These are phyloP conservation scores for Polygonum maritimum DNA, from an alignment of 148 eudicot species.

Conservation along the genomic window DNA sequence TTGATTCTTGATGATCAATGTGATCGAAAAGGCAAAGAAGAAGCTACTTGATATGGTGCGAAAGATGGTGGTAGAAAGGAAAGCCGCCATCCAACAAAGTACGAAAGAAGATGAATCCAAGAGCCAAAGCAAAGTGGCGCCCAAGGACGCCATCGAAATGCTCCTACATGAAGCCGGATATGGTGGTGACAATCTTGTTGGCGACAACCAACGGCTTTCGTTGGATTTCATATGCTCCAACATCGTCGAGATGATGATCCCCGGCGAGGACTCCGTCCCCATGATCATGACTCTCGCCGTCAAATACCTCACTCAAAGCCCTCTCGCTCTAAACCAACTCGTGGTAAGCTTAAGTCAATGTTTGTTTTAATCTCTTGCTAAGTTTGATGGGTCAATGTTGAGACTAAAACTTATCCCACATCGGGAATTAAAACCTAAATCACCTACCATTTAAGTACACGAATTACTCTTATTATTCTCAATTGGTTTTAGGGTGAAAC, in stretches of 20 bases:
- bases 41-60: constrained; percentile 40
- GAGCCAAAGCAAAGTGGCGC: not conserved
- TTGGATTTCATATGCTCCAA: constrained; percentile 63
- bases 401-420: no score
- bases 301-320: constrained; percentile 70
- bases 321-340: constrained; percentile 44
- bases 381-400: no score
- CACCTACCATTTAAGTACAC: no score
- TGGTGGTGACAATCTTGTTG: constrained; percentile 15
- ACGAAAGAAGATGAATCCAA: not conserved
- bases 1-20: not conserved
- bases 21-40: constrained; percentile 56
- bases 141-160: constrained; percentile 49
- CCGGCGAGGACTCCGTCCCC: constrained; percentile 93
- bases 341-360: constrained; percentile 33
- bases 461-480: no score
- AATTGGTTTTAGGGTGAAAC: no score
- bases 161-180: constrained; percentile 45
- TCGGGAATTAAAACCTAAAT: no score
- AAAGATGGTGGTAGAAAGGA: constrained; percentile 43
- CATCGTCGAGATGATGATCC: constrained; percentile 93
- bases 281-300: constrained; percentile 88
- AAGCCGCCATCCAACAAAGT: not conserved
- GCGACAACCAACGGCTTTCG: constrained; percentile 24
- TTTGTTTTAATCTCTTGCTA: no score